Evolutionary conservation across 345 rosid genomes (phyloP), one percentile per base, ranked within the genome.

Genomic region (Populus davidiana): DNA sequence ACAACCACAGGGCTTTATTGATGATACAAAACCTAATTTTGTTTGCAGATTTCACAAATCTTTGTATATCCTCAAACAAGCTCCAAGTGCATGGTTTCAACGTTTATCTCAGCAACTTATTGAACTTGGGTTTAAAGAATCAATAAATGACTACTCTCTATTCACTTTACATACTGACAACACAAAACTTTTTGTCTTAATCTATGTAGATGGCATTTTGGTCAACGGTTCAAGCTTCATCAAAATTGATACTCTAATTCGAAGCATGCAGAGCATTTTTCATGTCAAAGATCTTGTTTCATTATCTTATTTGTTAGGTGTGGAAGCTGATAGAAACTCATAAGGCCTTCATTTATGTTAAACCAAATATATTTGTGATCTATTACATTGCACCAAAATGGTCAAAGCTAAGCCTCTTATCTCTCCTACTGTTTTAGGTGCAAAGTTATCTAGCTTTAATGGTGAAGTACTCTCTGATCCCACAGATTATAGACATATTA

Each of bases 21-120:
- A 62, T 62, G 33, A 27, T 8, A 27, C 0, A 2, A 10, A 25
- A 4, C 66, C 33, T 5, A 1, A 10, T 27, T 27, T 1, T 62
- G 1, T 62, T 0, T 62, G 66, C 0, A 25, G 6, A 23, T 23
- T 61, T 5, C 31, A 61, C 0, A 21, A 25, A 21, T n/a, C 31
- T 20, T n/a, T 59, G 1, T 59, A 33, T 33, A 14, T 29, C 1
- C 64, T 59, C 64, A 21, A 59, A 8, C 64, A 59, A 59, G 14
- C 31, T n/a, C 64, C 31, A 7, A 2, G 29, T 2, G 27, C 4
- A 10, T 59, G 29, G 64, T 59, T 8, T 59, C 11, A 23, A n/a
- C 0, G 0, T 1, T 23, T n/a, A 8, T 21, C 64, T 1, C 1
- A n/a, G 0, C 2, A 18, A 0, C 25, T 54, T 2, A 54, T 6